Evolutionary conservation across 148 eudicot species (phyloP).

Genomic region (Cornus kousa): DNA sequence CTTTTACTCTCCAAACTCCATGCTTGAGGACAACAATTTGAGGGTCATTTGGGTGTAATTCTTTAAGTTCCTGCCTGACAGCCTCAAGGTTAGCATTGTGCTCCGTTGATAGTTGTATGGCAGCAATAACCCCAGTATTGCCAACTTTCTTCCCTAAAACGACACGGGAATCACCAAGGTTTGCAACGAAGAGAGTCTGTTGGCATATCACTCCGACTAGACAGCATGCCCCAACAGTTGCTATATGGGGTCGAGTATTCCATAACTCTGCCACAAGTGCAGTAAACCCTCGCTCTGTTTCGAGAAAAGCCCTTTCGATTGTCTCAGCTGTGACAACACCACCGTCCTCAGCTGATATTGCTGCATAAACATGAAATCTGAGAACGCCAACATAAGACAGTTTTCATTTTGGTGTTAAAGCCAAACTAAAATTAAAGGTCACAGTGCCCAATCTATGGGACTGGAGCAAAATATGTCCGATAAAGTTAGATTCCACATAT

Average conservation of each 20-base stretch:
- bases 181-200: constrained; percentile 62
- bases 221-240: constrained; percentile 70
- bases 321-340: constrained; percentile 62
- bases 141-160: constrained; percentile 63
- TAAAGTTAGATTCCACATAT: too few relatives aligned
- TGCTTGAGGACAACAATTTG: constrained; percentile 66
- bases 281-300: constrained; percentile 63
- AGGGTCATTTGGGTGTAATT: constrained; percentile 60
- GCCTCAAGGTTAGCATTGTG: constrained; percentile 66
- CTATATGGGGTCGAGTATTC: constrained; percentile 49
- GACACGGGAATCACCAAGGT: constrained; percentile 74
- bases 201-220: constrained; percentile 60
- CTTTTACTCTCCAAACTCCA: constrained; percentile 81
- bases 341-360: constrained; percentile 36
- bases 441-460: neutral
- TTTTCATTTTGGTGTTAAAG: neutral
- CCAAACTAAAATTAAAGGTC: neutral
- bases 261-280: constrained; percentile 48
- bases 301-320: constrained; percentile 54
- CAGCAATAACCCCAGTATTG: constrained; percentile 45
- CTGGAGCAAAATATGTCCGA: neutral
- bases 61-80: constrained; percentile 51
- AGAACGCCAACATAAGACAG: constrained; percentile 19
- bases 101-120: constrained; percentile 61
- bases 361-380: constrained; percentile 55